phyloP scores from a whole-genome alignment of 2,329 filamentous ascomycete species.

The Massarina eburnea region DNA sequence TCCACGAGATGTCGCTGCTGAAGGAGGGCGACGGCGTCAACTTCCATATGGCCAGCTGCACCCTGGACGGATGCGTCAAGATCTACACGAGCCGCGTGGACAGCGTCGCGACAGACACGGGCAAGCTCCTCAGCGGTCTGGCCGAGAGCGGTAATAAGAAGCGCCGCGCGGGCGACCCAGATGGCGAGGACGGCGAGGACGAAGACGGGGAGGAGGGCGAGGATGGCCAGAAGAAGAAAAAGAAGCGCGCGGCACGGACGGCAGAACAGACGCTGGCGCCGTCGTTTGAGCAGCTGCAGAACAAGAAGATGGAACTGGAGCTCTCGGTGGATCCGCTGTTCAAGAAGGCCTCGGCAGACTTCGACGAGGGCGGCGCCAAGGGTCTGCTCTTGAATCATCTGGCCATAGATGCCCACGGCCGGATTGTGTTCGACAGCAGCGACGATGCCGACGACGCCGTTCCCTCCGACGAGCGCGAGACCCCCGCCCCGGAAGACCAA shows the following conservation, averaged over 20 bases:
- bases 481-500: constrained; percentile 49
- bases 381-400: constrained; percentile 92
- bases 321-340: constrained; percentile 98
- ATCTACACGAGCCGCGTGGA: constrained; percentile 99
- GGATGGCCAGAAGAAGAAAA: constrained; percentile 61
- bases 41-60: constrained; percentile 98
- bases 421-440: constrained; percentile 98
- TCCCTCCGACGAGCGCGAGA: constrained; percentile 47
- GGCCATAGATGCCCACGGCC: constrained; percentile 87
- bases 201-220: constrained; percentile 68
- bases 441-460: constrained; percentile 70
- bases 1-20: constrained; percentile 96
- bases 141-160: constrained; percentile 76
- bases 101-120: constrained; percentile 96
- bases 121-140: constrained; percentile 88
- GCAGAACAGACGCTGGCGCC: constrained; percentile 92
- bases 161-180: constrained; percentile 39
- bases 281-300: constrained; percentile 81
- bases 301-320: constrained; percentile 97
- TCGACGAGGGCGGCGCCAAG: constrained; percentile 96
- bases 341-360: constrained; percentile 97
- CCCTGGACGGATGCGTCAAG: constrained; percentile 95
- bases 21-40: constrained; percentile 97
- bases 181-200: constrained; percentile 45
- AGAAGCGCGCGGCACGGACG: constrained; percentile 78